phyloP scores from a whole-genome alignment of 164 flowering plant genomes.

The Annona cherimola region DNA sequence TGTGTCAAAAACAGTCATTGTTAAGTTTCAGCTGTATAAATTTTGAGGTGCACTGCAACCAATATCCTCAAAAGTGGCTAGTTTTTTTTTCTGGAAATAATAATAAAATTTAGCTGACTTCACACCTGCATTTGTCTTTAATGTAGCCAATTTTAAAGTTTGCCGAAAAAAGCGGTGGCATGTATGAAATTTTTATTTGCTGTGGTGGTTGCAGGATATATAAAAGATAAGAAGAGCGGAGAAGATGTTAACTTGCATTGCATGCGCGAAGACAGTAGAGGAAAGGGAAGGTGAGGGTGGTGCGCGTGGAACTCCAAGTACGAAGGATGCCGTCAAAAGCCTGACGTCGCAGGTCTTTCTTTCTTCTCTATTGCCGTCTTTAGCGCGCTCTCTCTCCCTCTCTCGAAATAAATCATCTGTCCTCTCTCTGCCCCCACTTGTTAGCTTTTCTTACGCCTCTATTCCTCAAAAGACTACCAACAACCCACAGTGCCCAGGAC shows the following conservation, averaged over 20 bases:
- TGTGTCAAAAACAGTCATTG: too few species aligned
- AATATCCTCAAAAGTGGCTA: too few species aligned
- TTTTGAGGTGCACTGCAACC: too few species aligned
- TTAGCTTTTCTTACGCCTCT: not conserved
- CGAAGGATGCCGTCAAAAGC: slow-evolving; percentile 90
- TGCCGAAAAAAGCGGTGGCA: too few species aligned
- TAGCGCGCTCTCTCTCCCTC: slow-evolving; percentile 13
- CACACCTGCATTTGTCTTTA: too few species aligned
- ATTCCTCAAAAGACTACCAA: not conserved
- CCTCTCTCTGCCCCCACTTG: not conserved
- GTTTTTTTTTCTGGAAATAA: too few species aligned
- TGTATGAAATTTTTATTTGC: too few species aligned
- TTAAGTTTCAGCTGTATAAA: too few species aligned
- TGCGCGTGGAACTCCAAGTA: slow-evolving; percentile 74
- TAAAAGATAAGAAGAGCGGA: slow-evolving; percentile 1
- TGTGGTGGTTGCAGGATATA: not conserved
- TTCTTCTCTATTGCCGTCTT: not conserved
- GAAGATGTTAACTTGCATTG: slow-evolving; percentile 88
- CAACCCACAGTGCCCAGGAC: not conserved
- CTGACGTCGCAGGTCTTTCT: slow-evolving; percentile 76
- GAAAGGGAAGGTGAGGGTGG: slow-evolving; percentile 51
- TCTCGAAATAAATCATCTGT: not conserved
- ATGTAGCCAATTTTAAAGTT: too few species aligned
- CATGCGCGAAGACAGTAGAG: slow-evolving; percentile 68
- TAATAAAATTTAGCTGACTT: too few species aligned